These are phyloP conservation scores for Ilyonectria sp. DNA, from an alignment of 2,329 filamentous ascomycete genomes.

Conservation along the genomic window DNA sequence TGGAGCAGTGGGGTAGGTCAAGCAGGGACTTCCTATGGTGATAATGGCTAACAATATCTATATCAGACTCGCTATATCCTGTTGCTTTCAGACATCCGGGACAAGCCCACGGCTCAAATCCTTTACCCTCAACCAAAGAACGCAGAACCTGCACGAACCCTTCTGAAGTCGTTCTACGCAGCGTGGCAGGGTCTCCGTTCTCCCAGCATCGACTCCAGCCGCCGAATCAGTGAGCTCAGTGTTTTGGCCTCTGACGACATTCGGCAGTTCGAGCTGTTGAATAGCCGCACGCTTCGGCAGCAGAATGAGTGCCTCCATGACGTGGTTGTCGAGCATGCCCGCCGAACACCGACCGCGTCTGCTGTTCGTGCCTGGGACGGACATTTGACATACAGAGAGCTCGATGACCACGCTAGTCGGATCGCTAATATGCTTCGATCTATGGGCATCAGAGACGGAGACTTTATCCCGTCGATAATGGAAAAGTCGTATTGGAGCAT, in stretches of 20 bases:
- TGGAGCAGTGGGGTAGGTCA: background rate
- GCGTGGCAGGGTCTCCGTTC: slow-evolving; percentile 16
- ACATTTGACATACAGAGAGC: slow-evolving; percentile 21
- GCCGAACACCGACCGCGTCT: slow-evolving; percentile 8
- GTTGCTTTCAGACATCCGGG: slow-evolving; percentile 3
- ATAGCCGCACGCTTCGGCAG: slow-evolving; percentile 9
- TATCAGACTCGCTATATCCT: slow-evolving; percentile 6
- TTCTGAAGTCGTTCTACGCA: slow-evolving; percentile 21
- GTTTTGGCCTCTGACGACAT: slow-evolving; percentile 12
- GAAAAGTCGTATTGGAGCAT: slow-evolving; percentile 32
- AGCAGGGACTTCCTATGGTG: background rate
- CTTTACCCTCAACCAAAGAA: slow-evolving; percentile 10
- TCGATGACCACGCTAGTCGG: slow-evolving; percentile 21
- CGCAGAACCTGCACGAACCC: slow-evolving; percentile 13
- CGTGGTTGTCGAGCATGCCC: slow-evolving; percentile 12
- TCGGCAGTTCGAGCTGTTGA: slow-evolving; percentile 14
- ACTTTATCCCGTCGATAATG: slow-evolving; percentile 26
- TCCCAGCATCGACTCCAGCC: slow-evolving; percentile 6
- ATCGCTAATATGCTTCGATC: slow-evolving; percentile 23
- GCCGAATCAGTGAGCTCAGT: slow-evolving; percentile 14
- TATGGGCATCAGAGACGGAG: slow-evolving; percentile 19
- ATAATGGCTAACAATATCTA: background rate
- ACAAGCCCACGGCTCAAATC: slow-evolving; percentile 18
- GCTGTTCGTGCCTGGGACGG: slow-evolving; percentile 27
- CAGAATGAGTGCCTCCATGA: slow-evolving; percentile 18